Percentiles rank a stretch among this genome's conserved stretches.
phyloP scores from a whole-genome alignment of 495 filamentous ascomycete genomes.

The Trichoderma asperelloides region DNA sequence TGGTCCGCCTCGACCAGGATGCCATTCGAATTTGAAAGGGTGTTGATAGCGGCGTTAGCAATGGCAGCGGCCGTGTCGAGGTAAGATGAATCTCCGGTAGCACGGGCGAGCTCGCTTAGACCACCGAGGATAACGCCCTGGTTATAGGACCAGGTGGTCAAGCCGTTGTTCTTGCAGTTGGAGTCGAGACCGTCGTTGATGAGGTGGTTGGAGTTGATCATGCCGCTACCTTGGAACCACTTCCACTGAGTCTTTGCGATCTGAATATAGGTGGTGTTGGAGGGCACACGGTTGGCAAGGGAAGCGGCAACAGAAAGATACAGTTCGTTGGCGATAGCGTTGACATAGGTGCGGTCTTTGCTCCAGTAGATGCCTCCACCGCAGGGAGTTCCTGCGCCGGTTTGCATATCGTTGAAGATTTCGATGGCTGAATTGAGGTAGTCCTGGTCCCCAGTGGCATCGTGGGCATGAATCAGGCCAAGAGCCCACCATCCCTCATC shows the following conservation, averaged over 20 bases:
- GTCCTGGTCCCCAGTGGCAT: slow-evolving; percentile 43
- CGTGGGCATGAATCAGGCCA: slow-evolving; percentile 56
- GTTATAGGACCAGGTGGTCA: slow-evolving; percentile 66
- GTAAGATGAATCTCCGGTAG: slow-evolving; percentile 42
- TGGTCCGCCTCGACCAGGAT: slow-evolving; percentile 49
- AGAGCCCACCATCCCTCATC: slow-evolving; percentile 71
- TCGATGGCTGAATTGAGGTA: slow-evolving; percentile 48
- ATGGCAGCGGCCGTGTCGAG: slow-evolving; percentile 51
- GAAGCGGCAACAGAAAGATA: slow-evolving; percentile 61
- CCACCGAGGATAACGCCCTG: slow-evolving; percentile 71
- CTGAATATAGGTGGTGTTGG: slow-evolving; percentile 41
- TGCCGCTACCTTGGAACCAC: slow-evolving; percentile 58
- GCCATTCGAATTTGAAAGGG: slow-evolving; percentile 46
- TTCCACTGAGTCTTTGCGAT: slow-evolving; percentile 52
- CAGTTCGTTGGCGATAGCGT: slow-evolving; percentile 70
- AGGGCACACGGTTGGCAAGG: slow-evolving; percentile 56
- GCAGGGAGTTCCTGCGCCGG: slow-evolving; percentile 43
- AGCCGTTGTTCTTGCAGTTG: slow-evolving; percentile 57
- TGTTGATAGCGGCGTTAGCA: slow-evolving; percentile 52
- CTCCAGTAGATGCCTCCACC: slow-evolving; percentile 68
- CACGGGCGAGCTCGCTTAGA: slow-evolving; percentile 55
- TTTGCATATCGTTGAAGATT: slow-evolving; percentile 55
- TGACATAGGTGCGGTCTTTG: slow-evolving; percentile 49
- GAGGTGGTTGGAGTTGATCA: slow-evolving; percentile 55
- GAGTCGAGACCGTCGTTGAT: slow-evolving; percentile 64